Percentiles rank a stretch among this genome's conserved stretches.
phyloP scores from a whole-genome alignment of 768 basidiomycete species.

The Gloeostereum incarnatum region DNA sequence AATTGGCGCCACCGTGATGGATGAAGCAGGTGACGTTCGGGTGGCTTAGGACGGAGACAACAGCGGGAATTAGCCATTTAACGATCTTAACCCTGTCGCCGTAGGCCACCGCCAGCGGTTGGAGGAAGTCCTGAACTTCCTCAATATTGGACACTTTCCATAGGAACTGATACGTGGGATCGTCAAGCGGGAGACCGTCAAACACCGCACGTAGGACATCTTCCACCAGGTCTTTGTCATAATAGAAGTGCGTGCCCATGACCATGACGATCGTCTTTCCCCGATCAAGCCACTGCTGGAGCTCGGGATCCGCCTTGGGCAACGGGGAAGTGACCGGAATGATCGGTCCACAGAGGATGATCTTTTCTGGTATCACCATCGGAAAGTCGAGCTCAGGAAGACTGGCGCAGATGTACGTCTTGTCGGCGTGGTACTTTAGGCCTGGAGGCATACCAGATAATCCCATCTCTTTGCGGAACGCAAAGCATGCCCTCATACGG shows the following conservation, averaged over 20 bases:
- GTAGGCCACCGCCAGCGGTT: neutral
- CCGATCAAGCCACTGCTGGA: constrained; percentile 3
- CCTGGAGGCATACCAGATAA: neutral
- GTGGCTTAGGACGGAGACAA: constrained; percentile 3
- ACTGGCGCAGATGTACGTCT: constrained; percentile 4
- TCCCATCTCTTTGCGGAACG: neutral
- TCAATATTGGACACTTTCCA: constrained; percentile 2
- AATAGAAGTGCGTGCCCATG: constrained; percentile 4
- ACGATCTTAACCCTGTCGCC: constrained; percentile 1
- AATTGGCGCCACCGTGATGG: constrained; percentile 8
- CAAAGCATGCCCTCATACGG: too few relatives aligned
- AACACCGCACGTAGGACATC: constrained; percentile 4
- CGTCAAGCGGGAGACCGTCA: neutral
- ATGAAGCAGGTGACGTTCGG: constrained; percentile 5
- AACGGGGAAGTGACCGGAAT: constrained; percentile 1
- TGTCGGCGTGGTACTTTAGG: neutral
- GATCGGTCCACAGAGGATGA: constrained; percentile 5
- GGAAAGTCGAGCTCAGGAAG: constrained; percentile 5
- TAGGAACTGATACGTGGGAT: constrained; percentile 1
- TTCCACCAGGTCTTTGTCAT: neutral
- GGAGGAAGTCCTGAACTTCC: neutral
- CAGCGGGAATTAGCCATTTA: constrained; percentile 4
- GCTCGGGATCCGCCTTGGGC: neutral
- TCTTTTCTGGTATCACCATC: neutral
- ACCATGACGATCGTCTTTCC: constrained; percentile 3